Evolutionary conservation across 345 rosid genomes (phyloP), one percentile per base, ranked within the genome.

Genomic region (Hibiscus mutabilis): DNA sequence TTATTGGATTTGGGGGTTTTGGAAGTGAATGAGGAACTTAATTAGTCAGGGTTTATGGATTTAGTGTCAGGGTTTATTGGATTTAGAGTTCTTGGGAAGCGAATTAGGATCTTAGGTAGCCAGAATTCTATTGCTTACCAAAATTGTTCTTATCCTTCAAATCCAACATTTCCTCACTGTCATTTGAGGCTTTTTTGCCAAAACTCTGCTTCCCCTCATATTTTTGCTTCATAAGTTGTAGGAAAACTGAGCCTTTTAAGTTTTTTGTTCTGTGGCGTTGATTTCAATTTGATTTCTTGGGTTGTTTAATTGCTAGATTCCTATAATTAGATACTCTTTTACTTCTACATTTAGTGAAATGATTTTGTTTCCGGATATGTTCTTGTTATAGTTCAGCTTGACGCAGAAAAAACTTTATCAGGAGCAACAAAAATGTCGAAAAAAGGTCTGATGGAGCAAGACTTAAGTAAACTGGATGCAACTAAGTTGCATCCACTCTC

Each of bases 401-500:
- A 56, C 10, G 16, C 60, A 56, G 35, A 55, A 42, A 66, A 62
- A 31, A 46, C 2, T 37, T 70, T 57, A 24, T 13, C 19, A 14
- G 33, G 29, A 66, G 60, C 66, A 15, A 24, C 33, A 19, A 88
- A 73, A 46, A 95, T 95, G 99, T 89, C 99, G 61, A 75, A 85
- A n/a, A 92, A 84, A 75, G 99, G 97, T 62, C 92, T 92, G 81
- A 91, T 91, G 88, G 99, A 92, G 75, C 99, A 95, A 63, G 97
- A 92, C 83, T 74, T 95, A 74, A 82, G 81, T 72, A 91, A 86
- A 61, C 74, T 95, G 92, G 97, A 95, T 84, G 97, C 90, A 29
- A 81, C 84, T 1, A 74, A 72, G 88, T 81, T 92, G 61, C 93
- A 90, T 87, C 97, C 99, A n/a, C 88, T 92, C 18, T 92, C 97